phyloP scores from a whole-genome alignment of 805 yeast species.

The Candida sithepensis region DNA sequence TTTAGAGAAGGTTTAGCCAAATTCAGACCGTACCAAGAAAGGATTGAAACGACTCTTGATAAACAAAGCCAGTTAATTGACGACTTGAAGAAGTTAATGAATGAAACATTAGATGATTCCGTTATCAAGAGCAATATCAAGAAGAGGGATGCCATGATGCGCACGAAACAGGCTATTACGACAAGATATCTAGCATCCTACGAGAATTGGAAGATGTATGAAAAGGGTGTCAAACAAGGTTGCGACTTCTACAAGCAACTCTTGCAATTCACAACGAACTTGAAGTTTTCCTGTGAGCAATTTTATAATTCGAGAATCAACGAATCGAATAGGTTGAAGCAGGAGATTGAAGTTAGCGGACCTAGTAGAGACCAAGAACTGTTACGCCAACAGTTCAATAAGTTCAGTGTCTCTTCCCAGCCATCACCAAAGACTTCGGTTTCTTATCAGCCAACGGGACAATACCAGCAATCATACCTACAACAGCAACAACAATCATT shows the following conservation, averaged over 20 bases:
- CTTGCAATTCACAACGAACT: conserved; percentile 31
- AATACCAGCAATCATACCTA: conserved; percentile 4
- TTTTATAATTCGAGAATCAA: conserved; percentile 28
- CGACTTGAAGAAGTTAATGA: conserved; percentile 41
- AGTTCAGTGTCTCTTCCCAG: conserved; percentile 13
- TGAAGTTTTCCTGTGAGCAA: conserved; percentile 25
- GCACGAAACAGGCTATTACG: conserved; percentile 35
- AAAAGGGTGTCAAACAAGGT: conserved; percentile 60
- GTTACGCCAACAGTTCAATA: conserved; percentile 16
- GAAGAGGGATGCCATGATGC: conserved; percentile 39
- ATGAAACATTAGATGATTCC: conserved; percentile 43
- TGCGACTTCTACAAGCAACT: conserved; percentile 57
- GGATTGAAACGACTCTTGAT: conserved; percentile 65
- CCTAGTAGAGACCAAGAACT: conserved; percentile 21
- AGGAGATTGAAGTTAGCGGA: conserved; percentile 11
- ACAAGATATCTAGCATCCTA: conserved; percentile 46
- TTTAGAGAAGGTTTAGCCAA: conserved; percentile 74
- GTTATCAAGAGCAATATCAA: conserved; percentile 40
- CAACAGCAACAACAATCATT: conserved; percentile 14
- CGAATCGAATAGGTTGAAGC: conserved; percentile 19
- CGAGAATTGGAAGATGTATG: conserved; percentile 54
- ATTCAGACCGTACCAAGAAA: conserved; percentile 62
- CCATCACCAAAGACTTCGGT: conserved; percentile 9
- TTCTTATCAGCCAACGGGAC: conserved; percentile 16
- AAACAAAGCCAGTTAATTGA: conserved; percentile 54